phyloP scores from a whole-genome alignment of 176 grass and related monocot species.

The Alloteropsis semialata region DNA sequence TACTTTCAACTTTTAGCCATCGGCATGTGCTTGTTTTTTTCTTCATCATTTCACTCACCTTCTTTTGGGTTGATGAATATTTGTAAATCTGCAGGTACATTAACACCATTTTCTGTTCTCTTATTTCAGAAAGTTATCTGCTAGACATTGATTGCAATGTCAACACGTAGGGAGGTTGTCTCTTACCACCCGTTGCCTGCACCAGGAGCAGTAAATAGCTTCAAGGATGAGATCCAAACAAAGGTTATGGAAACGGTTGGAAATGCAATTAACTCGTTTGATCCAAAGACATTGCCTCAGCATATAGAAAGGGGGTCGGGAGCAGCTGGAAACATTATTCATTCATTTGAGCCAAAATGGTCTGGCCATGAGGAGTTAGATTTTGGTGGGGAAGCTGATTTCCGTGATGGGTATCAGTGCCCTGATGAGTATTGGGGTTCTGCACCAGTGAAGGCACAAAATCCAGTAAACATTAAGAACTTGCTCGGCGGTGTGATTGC shows the following conservation, averaged over 20 bases:
- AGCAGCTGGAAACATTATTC: slow-evolving; percentile 34
- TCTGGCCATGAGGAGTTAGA: slow-evolving; percentile 24
- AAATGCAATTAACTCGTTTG: slow-evolving; percentile 32
- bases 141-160: slow-evolving; percentile 26
- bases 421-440: slow-evolving; percentile 26
- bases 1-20: no score
- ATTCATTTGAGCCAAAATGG: slow-evolving; percentile 34
- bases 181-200: slow-evolving; percentile 48
- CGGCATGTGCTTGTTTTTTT: background rate
- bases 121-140: slow-evolving; percentile 28
- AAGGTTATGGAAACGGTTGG: slow-evolving; percentile 30
- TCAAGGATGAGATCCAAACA: slow-evolving; percentile 43
- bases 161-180: slow-evolving; percentile 27
- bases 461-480: slow-evolving; percentile 62
- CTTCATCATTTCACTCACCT: background rate
- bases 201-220: slow-evolving; percentile 12
- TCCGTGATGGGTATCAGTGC: slow-evolving; percentile 34
- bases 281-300: slow-evolving; percentile 18
- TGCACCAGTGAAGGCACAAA: slow-evolving; percentile 21
- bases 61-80: background rate
- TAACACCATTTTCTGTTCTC: background rate
- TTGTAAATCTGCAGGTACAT: background rate
- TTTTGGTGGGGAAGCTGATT: slow-evolving; percentile 21
- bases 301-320: slow-evolving; percentile 23
- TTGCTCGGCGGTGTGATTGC: slow-evolving; percentile 51